Conservation (phyloP, 192 early-diverging fungal genomes). For the Entrophospora sp. region DNA sequence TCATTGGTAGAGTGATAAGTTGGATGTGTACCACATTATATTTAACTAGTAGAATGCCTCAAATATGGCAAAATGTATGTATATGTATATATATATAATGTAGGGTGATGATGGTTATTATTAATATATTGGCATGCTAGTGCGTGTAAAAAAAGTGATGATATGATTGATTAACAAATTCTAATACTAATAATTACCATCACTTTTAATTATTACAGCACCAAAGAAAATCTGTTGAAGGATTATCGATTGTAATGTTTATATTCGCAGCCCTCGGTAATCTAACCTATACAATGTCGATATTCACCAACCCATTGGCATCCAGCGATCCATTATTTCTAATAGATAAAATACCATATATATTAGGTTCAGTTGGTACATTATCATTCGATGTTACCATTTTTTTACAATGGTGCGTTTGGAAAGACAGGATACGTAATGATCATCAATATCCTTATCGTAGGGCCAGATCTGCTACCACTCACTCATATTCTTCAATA, state of each 20-base stretch:
- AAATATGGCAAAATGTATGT: slow-evolving; percentile 59
- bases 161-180: too few relatives aligned
- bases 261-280: slow-evolving; percentile 64
- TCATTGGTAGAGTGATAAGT: slow-evolving; percentile 51
- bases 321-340: slow-evolving; percentile 22
- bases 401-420: slow-evolving; percentile 41
- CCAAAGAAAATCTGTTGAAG: slow-evolving; percentile 52
- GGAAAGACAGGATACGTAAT: too few relatives aligned
- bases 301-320: slow-evolving; percentile 35
- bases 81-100: too few relatives aligned
- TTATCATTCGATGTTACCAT: slow-evolving; percentile 62
- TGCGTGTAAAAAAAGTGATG: too few relatives aligned
- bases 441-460: too few relatives aligned
- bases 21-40: slow-evolving; percentile 61
- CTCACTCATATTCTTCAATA: too few relatives aligned
- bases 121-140: too few relatives aligned
- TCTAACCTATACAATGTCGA: slow-evolving; percentile 49
- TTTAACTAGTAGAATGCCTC: slow-evolving; percentile 63
- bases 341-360: slow-evolving; percentile 36
- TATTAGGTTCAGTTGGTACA: slow-evolving; percentile 65
- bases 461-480: too few relatives aligned
- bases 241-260: slow-evolving; percentile 68
- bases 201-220: too few relatives aligned
- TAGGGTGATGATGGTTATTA: too few relatives aligned
- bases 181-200: too few relatives aligned